These are phyloP conservation scores for Artemisia argyi DNA, from an alignment of 129 eudicot species.

Conservation along the genomic window DNA sequence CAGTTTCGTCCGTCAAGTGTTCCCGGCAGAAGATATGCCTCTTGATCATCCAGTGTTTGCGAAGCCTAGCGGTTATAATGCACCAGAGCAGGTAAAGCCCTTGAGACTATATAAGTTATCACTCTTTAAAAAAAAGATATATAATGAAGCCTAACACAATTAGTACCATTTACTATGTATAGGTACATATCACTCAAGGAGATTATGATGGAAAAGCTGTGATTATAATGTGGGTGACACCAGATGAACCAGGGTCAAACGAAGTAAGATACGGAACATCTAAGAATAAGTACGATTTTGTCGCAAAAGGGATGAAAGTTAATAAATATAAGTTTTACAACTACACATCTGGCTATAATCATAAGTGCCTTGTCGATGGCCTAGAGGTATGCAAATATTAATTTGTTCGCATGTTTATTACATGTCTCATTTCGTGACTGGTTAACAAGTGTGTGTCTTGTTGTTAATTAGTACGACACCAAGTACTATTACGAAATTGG, in stretches of 20 bases:
- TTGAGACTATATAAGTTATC: not conserved
- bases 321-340: constrained; percentile 64
- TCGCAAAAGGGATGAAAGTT: constrained; percentile 46
- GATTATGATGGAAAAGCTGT: constrained; percentile 90
- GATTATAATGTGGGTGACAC: constrained; percentile 79
- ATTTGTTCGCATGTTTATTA: not conserved
- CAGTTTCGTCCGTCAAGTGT: constrained; percentile 62
- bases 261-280: constrained; percentile 68
- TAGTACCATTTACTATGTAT: not conserved
- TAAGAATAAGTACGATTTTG: constrained; percentile 50
- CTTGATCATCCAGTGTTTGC: constrained; percentile 70
- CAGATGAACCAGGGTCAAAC: constrained; percentile 67
- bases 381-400: constrained; percentile 53
- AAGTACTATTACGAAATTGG: constrained; percentile 78
- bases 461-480: constrained; percentile 50
- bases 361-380: constrained; percentile 56
- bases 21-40: constrained; percentile 76
- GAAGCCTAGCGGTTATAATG: constrained; percentile 69
- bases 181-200: constrained; percentile 93
- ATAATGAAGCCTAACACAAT: not conserved
- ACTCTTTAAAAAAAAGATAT: not conserved
- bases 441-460: not conserved
- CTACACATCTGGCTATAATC: constrained; percentile 77
- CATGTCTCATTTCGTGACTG: not conserved
- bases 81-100: constrained; percentile 71